A percentile compares a stretch with the other conserved stretches of the same genome.
Evolutionary conservation across 2,329 filamentous ascomycete species (phyloP).

Genomic region (Ambrosiella cleistominuta): DNA sequence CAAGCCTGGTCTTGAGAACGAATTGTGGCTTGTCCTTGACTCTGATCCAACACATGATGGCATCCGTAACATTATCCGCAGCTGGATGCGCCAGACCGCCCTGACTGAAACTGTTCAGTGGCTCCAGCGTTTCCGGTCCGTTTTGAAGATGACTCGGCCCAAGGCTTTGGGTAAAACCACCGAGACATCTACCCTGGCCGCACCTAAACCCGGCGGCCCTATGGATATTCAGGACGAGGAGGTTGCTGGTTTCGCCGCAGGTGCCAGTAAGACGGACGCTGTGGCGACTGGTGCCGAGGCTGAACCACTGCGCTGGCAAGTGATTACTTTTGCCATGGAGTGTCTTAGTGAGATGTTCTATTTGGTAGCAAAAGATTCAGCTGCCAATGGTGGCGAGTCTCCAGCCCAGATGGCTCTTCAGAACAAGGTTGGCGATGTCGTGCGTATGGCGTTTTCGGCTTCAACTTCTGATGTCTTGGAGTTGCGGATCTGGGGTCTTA

Average conservation of each 20-base stretch:
- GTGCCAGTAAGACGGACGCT: constrained; percentile 18
- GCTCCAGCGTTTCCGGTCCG: constrained; percentile 74
- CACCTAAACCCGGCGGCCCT: constrained; percentile 29
- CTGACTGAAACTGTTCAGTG: constrained; percentile 64
- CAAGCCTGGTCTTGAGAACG: constrained; percentile 65
- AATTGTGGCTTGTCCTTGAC: constrained; percentile 81
- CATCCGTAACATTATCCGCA: constrained; percentile 72
- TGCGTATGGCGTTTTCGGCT: constrained; percentile 92
- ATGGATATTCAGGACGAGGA: constrained; percentile 81
- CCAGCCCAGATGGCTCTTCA: constrained; percentile 64
- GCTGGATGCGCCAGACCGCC: constrained; percentile 86
- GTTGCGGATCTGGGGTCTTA: constrained; percentile 74
- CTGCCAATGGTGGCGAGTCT: constrained; percentile 61
- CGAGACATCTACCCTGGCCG: neutral
- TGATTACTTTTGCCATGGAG: constrained; percentile 81
- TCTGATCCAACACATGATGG: constrained; percentile 56
- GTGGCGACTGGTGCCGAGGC: constrained; percentile 38
- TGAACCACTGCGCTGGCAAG: constrained; percentile 88
- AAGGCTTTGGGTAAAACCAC: constrained; percentile 15
- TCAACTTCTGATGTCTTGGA: constrained; percentile 87
- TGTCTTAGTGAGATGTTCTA: constrained; percentile 70
- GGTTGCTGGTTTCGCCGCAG: constrained; percentile 83
- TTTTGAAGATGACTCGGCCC: constrained; percentile 62
- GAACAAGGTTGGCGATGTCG: constrained; percentile 71
- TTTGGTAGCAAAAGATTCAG: constrained; percentile 55